Base-by-base conservation (phyloP, 2,329 filamentous ascomycete genomes). In the Drechmeria coniospora region DNA sequence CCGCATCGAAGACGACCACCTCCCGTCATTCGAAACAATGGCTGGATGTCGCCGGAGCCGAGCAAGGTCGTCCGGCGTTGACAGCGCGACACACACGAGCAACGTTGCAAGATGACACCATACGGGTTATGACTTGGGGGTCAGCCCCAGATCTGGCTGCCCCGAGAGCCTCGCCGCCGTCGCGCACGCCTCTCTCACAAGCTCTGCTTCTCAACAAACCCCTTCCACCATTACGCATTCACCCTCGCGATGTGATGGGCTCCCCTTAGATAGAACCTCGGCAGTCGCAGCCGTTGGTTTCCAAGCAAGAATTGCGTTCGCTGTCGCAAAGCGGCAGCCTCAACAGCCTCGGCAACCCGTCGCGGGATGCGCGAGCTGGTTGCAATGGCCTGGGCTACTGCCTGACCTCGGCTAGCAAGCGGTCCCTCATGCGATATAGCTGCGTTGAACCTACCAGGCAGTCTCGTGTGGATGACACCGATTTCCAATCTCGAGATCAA, bases 221-320 rank as follows among this genome's bases (percentile, higher is more conserved):
- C 0, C 49, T 54, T 3, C 54, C 56, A 1, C 56, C 59, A 0
- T 48, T 61, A 16, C 61, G 54, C 37, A 53, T 62, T 45, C 47
- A 47, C n/a, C 58, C 53, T 4, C 50, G 55, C 15, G 55, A 50
- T 17, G 44, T 35, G 9, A 51, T 43, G 23, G 35, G 36, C 12
- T 23, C 41, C 3, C 36, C 32, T 8, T 31, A 34, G 4, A 34
- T 41, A 21, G 5, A 32, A 11, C 30, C 32, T 5, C 31, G 31
- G 1, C 33, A 38, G 7, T 33, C 31, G n/a, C n/a, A n/a, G 7
- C 13, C 21, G 8, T 25, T n/a, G n/a, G 19, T 13, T 6, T 9
- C 8, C 7, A 8, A 10, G 9, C 10, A 23, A 10, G 8, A 11
- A 9, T n/a, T n/a, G 4, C 15, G 12, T 11, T 20, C 19, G 15